phyloP scores from a whole-genome alignment of 2,329 filamentous ascomycete species.

The Podosphaera aphanis region DNA sequence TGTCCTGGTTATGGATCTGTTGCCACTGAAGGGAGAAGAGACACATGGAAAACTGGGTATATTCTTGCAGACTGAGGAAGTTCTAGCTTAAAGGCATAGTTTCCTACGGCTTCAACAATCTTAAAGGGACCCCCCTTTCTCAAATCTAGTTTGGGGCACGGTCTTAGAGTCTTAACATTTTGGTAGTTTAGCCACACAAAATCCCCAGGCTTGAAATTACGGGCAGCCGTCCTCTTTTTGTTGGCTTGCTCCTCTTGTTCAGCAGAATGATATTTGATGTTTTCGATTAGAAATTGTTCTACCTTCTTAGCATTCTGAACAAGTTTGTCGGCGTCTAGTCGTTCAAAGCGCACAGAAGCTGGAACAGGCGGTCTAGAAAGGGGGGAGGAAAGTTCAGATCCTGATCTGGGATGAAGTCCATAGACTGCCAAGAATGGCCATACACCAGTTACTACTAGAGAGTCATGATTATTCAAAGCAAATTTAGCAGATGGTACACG shows the following conservation, averaged over 20 bases:
- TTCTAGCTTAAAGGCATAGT: not conserved
- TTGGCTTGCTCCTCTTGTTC: not conserved
- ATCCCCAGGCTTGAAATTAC: not conserved
- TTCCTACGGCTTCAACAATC: not conserved
- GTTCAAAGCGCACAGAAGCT: not conserved
- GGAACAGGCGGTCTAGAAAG: not conserved
- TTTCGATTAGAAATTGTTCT: not conserved
- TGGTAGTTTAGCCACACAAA: not conserved
- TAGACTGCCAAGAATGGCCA: not conserved
- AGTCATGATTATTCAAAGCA: not conserved
- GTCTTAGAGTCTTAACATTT: constrained; percentile 1
- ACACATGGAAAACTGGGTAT: constrained; percentile 1
- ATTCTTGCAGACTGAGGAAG: not conserved
- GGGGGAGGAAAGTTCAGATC: not conserved
- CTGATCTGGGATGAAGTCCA: not conserved
- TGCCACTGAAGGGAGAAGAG: not conserved
- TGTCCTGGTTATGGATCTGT: not conserved
- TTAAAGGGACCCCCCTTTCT: constrained; percentile 1
- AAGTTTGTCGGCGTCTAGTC: not conserved
- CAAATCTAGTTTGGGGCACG: not conserved
- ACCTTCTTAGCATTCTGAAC: not conserved
- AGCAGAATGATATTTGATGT: not conserved
- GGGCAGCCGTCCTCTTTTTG: not conserved
- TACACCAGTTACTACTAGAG: not conserved
- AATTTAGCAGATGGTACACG: not conserved